A percentile compares a stretch with the other conserved stretches of the same genome.
Conservation (phyloP, 2,329 filamentous ascomycete genomes). For the Stachybotrys echinatus region DNA sequence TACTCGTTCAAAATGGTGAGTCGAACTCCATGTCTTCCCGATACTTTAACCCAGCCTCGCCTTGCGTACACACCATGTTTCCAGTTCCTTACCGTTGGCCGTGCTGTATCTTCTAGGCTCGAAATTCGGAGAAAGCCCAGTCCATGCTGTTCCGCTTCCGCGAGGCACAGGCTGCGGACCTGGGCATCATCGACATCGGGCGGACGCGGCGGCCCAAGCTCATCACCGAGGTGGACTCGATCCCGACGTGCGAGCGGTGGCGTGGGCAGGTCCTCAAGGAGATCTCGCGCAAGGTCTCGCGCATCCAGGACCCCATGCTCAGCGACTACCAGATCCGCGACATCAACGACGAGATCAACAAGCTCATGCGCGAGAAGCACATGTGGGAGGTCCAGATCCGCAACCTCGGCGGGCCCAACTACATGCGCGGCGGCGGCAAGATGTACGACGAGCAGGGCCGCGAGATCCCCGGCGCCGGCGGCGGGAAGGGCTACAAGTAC, state of each 20-base stretch:
- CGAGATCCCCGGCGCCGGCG: conserved; percentile 56
- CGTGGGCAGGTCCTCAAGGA: conserved; percentile 96
- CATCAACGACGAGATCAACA: conserved; percentile 99
- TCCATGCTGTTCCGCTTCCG: conserved; percentile 99
- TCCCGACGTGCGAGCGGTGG: conserved; percentile 94
- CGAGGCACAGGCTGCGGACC: conserved; percentile 90
- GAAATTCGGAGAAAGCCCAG: conserved; percentile 97
- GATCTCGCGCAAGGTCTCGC: conserved; percentile 91
- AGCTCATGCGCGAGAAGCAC: conserved; percentile 97
- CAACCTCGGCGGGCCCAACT: conserved; percentile 94
- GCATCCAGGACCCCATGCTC: conserved; percentile 88
- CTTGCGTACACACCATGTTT: too few relatives aligned
- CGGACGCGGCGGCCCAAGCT: conserved; percentile 84
- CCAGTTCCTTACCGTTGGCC: too few relatives aligned
- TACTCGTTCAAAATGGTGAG: conserved; percentile 20
- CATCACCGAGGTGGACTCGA: conserved; percentile 79
- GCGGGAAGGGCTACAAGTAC: conserved; percentile 88
- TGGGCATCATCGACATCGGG: conserved; percentile 91
- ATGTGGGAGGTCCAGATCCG: conserved; percentile 98
- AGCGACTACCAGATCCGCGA: conserved; percentile 97
- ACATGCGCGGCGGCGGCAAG: conserved; percentile 71
- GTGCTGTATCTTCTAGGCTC: too few relatives aligned
- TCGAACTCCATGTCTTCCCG: background rate
- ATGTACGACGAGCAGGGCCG: conserved; percentile 70
- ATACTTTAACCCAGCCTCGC: rapidly evolving